Base-by-base conservation (phyloP, 2,329 filamentous ascomycete species). In the Graphiopsis chlorocephala region DNA sequence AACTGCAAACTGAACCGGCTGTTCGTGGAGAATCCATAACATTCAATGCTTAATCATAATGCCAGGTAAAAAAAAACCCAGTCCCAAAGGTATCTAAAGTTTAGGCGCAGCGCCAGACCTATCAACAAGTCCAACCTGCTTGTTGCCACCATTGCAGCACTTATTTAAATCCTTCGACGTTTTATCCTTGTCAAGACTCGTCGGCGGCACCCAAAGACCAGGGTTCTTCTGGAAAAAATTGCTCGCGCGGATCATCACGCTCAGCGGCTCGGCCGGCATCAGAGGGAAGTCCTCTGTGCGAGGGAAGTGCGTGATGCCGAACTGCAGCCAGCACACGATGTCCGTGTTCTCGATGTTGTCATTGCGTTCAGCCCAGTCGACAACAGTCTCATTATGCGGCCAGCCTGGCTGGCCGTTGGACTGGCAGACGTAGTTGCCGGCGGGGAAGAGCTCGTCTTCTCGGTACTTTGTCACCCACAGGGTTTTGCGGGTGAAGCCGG, bases 201-300 rank as follows among this genome's bases (percentile, higher is more conserved):
- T 80, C 11, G 68, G 58, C 48, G 84, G 83, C 25, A 86, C 82
- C 74, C 85, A 83, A 61, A 85, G 79, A 7, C 80, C 79, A 0
- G 84, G 83, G 56, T 85, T 86, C 45, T 74, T 77, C 3, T 78
- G 78, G 67, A 85, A 86, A 77, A 86, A 85, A 68, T 86, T 83
- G 11, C 78, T 76, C 0, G 84, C 83, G 45, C 80, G 78, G 61
- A 84, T 74, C 31, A 80, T 75, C 4, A 84, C 68, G 67, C 80
- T 77, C 66, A 82, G 78, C 47, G 81, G 81, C 67, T 84, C 82
- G 1, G 77, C 75, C 0, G 82, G 82, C 76, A 81, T 81, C 28
- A 84, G 80, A 4, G 82, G 82, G 78, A 80, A 84, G 66, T 83
- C 82, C 69, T 84, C 82, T 0, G 79, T 75, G 20, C 82, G 68